Evolutionary conservation across 1,284 basidiomycete genomes (phyloP), one percentile per base, ranked within the genome.

Genomic region (Hemileia vastatrix): DNA sequence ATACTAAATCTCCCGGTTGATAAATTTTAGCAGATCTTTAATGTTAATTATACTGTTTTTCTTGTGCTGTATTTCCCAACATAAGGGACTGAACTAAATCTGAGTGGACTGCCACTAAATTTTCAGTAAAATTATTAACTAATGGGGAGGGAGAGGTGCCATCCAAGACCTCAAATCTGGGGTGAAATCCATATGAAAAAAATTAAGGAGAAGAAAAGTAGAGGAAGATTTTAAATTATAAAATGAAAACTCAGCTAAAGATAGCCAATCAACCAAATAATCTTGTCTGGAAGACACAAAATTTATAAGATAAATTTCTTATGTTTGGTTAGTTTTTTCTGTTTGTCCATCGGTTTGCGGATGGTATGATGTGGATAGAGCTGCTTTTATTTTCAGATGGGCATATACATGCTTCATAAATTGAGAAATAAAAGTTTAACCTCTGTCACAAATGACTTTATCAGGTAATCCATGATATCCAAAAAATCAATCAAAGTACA

Each of bases 151-250:
- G 3, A 2, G 47, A 58, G 5, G 44, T 18, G 3, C 36, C 13
- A 13, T 23, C 19, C 1, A 50, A 32, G 13, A 23, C 24, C 6
- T 50, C 59, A 21, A 72, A 19, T 11, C 56, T 6, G 6, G 78
- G 78, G 52, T 77, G 66, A 52, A 72, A 79, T 9, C 74, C 78
- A 18, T 71, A 67, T 54, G 77, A 77, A 31, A 77, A 75, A 45
- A 70, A 77, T 72, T 80, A 81, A 0, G 80, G 80, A 0, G 79
- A 72, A n/a, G 52, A 58, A 2, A 31, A 18, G 73, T 77, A 0
- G 74, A 67, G 0, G 65, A 11, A 19, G 76, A 71, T 0, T 66
- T 23, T 0, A 66, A 65, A 49, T 77, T 74, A 66, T 77, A 77
- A 55, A 72, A 68, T 0, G 70, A 40, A 40, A 79, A 78, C 48